These are phyloP conservation scores for Candida morakotiae DNA, from an alignment of 805 yeast species.

Conservation along the genomic window DNA sequence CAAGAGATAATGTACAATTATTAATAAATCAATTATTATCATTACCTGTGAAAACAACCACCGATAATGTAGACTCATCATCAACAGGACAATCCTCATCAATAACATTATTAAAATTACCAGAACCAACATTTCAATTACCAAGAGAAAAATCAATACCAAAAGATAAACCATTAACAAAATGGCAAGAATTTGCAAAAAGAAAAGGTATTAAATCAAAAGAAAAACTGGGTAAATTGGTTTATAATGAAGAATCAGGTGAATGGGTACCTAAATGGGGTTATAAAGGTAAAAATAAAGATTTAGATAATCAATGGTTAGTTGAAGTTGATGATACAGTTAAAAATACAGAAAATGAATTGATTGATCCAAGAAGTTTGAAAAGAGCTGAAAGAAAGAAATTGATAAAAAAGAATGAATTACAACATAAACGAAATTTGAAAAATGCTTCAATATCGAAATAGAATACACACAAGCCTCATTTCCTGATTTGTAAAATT, in stretches of 20 bases:
- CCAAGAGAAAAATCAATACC: constrained; percentile 98
- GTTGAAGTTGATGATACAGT: constrained; percentile 86
- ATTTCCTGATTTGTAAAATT: background rate
- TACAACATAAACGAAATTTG: constrained; percentile 81
- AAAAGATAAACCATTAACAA: constrained; percentile 85
- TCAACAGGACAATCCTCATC: constrained; percentile 65
- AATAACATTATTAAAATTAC: constrained; percentile 79
- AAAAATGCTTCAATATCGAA: constrained; percentile 23
- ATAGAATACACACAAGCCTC: background rate
- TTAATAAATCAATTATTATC: constrained; percentile 87
- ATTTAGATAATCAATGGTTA: constrained; percentile 86
- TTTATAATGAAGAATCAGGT: constrained; percentile 81
- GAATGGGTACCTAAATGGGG: constrained; percentile 99
- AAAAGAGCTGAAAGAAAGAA: constrained; percentile 79
- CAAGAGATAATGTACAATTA: constrained; percentile 92
- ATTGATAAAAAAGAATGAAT: constrained; percentile 76
- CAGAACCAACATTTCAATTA: constrained; percentile 73
- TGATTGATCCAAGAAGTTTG: constrained; percentile 84
- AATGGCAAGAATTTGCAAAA: constrained; percentile 96
- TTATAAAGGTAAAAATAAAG: constrained; percentile 87
- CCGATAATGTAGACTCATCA: constrained; percentile 55
- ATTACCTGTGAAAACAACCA: constrained; percentile 82
- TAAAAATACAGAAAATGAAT: constrained; percentile 48
- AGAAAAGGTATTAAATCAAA: constrained; percentile 92
- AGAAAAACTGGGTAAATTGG: constrained; percentile 84